A percentile compares a stretch with the other conserved stretches of the same genome.
phyloP scores from a whole-genome alignment of 73 alveolate species.

The Paramecium octaurelia region DNA sequence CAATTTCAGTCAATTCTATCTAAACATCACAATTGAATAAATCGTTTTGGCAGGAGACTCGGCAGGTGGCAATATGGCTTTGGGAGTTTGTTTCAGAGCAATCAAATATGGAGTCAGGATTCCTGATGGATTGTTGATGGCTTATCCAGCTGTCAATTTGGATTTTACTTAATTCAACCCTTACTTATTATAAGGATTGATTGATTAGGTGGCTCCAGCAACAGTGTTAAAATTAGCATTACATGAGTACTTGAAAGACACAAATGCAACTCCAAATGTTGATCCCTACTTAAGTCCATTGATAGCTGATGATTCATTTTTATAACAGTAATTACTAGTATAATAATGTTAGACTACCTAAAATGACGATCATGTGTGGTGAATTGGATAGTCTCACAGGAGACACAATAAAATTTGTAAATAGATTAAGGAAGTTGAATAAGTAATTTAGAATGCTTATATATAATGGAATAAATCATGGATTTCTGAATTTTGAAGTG shows the following conservation, averaged over 20 bases:
- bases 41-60: conserved; percentile 89
- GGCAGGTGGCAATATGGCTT: conserved; percentile 97
- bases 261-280: conserved; percentile 53
- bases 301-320: conserved; percentile 53
- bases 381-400: conserved; percentile 35
- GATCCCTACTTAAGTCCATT: conserved; percentile 78
- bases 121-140: conserved; percentile 88
- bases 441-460: background rate
- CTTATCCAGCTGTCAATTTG: conserved; percentile 87
- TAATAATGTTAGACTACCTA: conserved; percentile 58
- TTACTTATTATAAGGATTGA: conserved; percentile 70
- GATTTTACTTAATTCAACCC: conserved; percentile 69
- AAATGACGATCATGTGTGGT: conserved; percentile 70
- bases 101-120: conserved; percentile 75
- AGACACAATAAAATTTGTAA: conserved; percentile 38
- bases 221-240: conserved; percentile 79
- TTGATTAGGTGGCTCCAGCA: conserved; percentile 77
- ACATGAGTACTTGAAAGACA: conserved; percentile 75
- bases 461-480: conserved; percentile 53
- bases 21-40: conserved; percentile 64
- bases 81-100: conserved; percentile 77
- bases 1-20: conserved; percentile 63
- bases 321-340: background rate
- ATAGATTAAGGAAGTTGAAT: background rate
- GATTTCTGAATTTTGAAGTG: conserved; percentile 48